phyloP scores from a whole-genome alignment of 352 stramenopile species.

The Thalassiosira pacifica region DNA sequence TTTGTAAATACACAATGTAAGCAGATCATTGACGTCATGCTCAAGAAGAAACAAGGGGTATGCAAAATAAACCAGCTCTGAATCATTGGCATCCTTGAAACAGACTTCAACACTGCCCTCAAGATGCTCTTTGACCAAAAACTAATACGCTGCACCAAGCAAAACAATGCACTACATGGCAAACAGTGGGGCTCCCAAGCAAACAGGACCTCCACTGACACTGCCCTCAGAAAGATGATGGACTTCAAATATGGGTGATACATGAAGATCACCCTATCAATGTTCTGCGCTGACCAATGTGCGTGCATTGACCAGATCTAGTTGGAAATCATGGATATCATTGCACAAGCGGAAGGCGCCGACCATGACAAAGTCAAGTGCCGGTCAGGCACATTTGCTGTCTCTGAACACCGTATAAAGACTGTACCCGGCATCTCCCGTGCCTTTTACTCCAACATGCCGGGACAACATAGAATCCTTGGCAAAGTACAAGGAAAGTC shows the following conservation, averaged over 20 bases:
- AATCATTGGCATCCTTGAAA: neutral
- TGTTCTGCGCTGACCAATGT: conserved; percentile 1
- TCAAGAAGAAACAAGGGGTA: neutral
- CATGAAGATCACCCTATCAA: conserved; percentile 10
- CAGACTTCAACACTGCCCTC: no score
- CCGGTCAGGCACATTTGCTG: neutral
- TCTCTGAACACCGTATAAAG: neutral
- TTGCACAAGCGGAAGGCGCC: neutral
- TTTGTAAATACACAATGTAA: no score
- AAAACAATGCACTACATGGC: neutral
- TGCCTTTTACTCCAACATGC: neutral
- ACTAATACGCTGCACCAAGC: neutral
- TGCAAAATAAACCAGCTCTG: neutral
- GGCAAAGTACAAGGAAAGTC: conserved; percentile 17
- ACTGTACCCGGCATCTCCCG: neutral
- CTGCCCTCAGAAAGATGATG: neutral
- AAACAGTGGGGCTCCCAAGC: neutral
- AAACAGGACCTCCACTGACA: neutral
- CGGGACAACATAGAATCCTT: neutral
- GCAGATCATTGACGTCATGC: neutral
- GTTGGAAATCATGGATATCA: neutral
- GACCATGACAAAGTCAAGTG: neutral
- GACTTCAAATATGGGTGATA: neutral
- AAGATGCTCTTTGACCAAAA: no score
- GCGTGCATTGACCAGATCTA: conserved; percentile 10